Base-by-base conservation (phyloP, 371 early-diverging fungal genomes). In the Mortierella sp. region DNA sequence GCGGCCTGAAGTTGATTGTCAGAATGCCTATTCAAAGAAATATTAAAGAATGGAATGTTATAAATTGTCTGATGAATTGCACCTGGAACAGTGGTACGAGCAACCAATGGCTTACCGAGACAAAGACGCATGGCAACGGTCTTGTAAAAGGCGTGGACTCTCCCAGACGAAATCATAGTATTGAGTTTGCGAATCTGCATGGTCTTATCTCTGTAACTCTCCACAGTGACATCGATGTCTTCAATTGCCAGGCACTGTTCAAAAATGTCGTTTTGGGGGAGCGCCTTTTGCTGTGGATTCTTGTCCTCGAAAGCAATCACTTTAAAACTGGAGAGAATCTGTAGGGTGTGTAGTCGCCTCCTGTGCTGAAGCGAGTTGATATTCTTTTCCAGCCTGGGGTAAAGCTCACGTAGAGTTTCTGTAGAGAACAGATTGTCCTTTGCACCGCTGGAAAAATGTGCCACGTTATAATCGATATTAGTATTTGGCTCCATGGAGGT, bases 121-220 rank as follows among this genome's bases (percentile, higher is more conserved):
- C 85, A 80, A 28, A 91, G 72, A 39, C 84, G 84, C 57, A 87
- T 84, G 31, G 86, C 80, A 21, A 90, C 88, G 23, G 88, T 84
- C 34, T 66, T 66, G 84, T 90, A 93, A 28, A 90, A 53, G 43
- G 83, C 82, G 0, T 94, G 93, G 5, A 91, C 52, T 41, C 87
- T 84, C 3, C 85, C 83, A 19, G 82, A 84, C 19, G 81, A 67
- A 7, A 87, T 66, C 26, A 91, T 80, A 1, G 87, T 76, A 21
- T 84, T 84, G 50, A 96, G 69, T 13, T 85, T 86, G 54, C 92
- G 87, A 47, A 96, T 82, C 13, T 84, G 82, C 61, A 92, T 86
- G 8, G 90, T 80, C 68, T 94, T 95, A 38, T 96, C 95, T 66
- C 96, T 92, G 72, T 86, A 86, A 21, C 87, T 82, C 16, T 84